Evolutionary conservation across 1,139 yeast species (phyloP).

Genomic region (Yamadazyma aaseri): DNA sequence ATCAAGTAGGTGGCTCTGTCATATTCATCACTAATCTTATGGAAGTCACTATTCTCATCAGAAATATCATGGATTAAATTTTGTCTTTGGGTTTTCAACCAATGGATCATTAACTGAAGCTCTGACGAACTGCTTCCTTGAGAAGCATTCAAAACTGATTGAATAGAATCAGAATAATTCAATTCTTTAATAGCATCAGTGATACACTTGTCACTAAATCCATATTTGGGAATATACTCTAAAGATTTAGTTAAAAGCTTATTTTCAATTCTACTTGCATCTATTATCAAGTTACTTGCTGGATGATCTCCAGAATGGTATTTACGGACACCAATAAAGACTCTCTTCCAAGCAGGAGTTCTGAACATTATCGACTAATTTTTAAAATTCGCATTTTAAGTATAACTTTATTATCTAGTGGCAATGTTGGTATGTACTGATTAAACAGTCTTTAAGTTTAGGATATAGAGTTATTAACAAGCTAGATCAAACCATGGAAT

Average conservation of each 20-base stretch:
- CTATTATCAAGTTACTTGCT: slow-evolving; percentile 31
- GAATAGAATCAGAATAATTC: slow-evolving; percentile 66
- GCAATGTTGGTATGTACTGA: slow-evolving; percentile 11
- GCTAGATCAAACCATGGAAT: slow-evolving; percentile 55
- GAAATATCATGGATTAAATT: slow-evolving; percentile 30
- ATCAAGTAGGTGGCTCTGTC: slow-evolving; percentile 57
- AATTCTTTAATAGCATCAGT: slow-evolving; percentile 59
- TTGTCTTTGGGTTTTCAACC: slow-evolving; percentile 41
- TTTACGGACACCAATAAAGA: slow-evolving; percentile 2
- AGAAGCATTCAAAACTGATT: slow-evolving; percentile 47
- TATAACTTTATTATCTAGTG: slow-evolving; percentile 1
- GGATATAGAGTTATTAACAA: slow-evolving; percentile 12
- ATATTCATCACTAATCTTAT: slow-evolving; percentile 46
- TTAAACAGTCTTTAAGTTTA: too few relatives aligned
- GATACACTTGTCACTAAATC: slow-evolving; percentile 66
- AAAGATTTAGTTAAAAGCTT: slow-evolving; percentile 35
- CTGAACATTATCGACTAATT: slow-evolving; percentile 2
- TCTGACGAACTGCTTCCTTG: slow-evolving; percentile 35
- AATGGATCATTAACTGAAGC: slow-evolving; percentile 46
- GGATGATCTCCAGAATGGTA: slow-evolving; percentile 42
- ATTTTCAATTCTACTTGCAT: slow-evolving; percentile 30
- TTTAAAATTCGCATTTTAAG: not conserved
- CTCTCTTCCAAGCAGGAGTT: slow-evolving; percentile 2
- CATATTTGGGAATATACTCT: slow-evolving; percentile 62
- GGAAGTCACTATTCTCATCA: slow-evolving; percentile 23